These are phyloP conservation scores for Trametes cingulata DNA, from an alignment of 768 basidiomycete species.

Conservation along the genomic window DNA sequence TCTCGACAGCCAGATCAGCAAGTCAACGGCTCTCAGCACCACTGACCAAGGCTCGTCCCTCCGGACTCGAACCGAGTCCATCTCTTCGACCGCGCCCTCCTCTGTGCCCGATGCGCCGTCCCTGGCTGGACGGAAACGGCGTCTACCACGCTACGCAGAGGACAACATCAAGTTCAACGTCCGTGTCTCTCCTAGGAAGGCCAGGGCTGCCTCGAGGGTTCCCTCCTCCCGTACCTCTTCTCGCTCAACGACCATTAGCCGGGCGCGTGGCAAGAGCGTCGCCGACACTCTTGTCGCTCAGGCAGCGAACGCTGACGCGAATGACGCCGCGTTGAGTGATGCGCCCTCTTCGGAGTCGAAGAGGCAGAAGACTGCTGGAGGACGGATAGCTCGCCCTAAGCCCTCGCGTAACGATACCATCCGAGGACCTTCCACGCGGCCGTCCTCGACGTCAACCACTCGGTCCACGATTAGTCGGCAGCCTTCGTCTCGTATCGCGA, in stretches of 20 bases:
- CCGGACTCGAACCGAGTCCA: slow-evolving; percentile 31
- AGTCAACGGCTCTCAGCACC: slow-evolving; percentile 32
- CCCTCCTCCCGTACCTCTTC: slow-evolving; percentile 6
- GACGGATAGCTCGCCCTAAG: slow-evolving; percentile 6
- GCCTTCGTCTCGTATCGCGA: slow-evolving; percentile 9
- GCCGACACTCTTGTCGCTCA: neutral
- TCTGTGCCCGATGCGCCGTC: slow-evolving; percentile 22
- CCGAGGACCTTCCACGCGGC: neutral
- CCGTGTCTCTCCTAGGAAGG: slow-evolving; percentile 11
- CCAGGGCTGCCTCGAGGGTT: neutral
- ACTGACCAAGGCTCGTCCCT: slow-evolving; percentile 33
- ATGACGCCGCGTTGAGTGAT: neutral
- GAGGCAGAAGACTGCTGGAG: slow-evolving; percentile 17
- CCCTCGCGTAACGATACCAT: slow-evolving; percentile 10
- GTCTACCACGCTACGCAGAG: slow-evolving; percentile 20
- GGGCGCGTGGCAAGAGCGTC: neutral
- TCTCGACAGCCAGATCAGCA: slow-evolving; percentile 24
- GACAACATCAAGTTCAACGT: slow-evolving; percentile 15
- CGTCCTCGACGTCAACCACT: neutral
- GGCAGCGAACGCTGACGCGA: neutral
- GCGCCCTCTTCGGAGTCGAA: slow-evolving; percentile 13
- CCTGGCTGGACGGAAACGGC: slow-evolving; percentile 31
- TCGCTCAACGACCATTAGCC: neutral
- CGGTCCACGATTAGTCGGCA: slow-evolving; percentile 2
- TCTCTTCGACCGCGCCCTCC: slow-evolving; percentile 22